Evolutionary conservation across 1,284 basidiomycete species (phyloP), one percentile per base, ranked within the genome.

Genomic region (Ganoderma resinaceum): DNA sequence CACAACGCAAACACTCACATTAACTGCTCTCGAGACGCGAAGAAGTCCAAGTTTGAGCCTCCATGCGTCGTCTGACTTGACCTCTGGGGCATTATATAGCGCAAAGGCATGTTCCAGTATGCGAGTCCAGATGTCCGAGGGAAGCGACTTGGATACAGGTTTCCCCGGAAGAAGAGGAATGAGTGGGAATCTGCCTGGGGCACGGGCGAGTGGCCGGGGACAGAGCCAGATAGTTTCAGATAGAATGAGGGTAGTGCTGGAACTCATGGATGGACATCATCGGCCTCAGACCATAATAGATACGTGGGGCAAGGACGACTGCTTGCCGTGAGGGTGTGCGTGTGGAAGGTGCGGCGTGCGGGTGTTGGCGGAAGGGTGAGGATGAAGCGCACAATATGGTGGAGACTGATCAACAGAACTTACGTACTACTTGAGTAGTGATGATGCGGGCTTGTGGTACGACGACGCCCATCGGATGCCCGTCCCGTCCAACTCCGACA

Each of bases 1-100:
- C 38, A 35, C 38, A 42, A 14, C 3, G n/a, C 9, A 12, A 12
- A 12, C 26, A 69, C 89, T 75, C 78, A 94, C 94, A 82, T 86
- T 87, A 81, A 95, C 90, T 16, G 84, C 81, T 76, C 88, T 93
- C 80, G 91, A 95, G 16, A 95, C 88, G 37, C 84, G 78, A 75
- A 92, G 78, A 58, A 93, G 74, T 26, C 69, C 73, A 31, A 71
- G 61, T 68, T 66, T 78, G 68, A 73, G 43, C 23, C 70, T 72
- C 43, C 72, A 70, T 14, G 69, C 52, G 9, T 58, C 29, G 37
- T 68, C 46, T 23, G 61, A 58, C 8, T 61, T 40, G 18, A 37
- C 23, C 1, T 65, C 61, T 40, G 72, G 69, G 3, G 31, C 61
- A 3, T 70, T 66, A 57, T 78, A 80, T 33, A 76, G 70, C n/a